A percentile compares a stretch with the other conserved stretches of the same genome.
Evolutionary conservation across 2,329 filamentous ascomycete species (phyloP).

Genomic region (Trichoderma polysporum): DNA sequence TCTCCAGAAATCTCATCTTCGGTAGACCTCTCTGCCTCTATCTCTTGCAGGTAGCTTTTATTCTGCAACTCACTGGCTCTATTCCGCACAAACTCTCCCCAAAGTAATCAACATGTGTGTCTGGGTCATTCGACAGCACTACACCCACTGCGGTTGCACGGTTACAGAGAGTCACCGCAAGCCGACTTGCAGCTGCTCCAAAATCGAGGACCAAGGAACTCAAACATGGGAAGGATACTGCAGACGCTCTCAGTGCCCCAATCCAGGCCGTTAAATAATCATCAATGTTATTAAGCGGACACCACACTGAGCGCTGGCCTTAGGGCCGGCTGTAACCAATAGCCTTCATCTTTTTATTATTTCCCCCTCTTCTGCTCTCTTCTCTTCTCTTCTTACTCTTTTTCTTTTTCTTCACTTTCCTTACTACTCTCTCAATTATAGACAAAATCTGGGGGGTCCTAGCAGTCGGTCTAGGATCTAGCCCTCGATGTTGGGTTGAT

Average conservation of each 20-base stretch:
- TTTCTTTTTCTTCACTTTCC: not conserved
- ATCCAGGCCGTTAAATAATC: constrained; percentile 27
- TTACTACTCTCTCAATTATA: constrained; percentile 4
- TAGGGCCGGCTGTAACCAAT: not conserved
- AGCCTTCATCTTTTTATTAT: not conserved
- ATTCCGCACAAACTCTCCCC: not conserved
- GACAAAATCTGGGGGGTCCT: not conserved
- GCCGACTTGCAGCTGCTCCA: constrained; percentile 33
- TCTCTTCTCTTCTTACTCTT: constrained; percentile 11
- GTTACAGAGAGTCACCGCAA: constrained; percentile 27
- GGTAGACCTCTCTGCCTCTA: not conserved
- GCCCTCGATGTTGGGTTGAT: not conserved
- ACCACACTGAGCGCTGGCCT: not conserved
- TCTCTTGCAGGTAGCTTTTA: not conserved
- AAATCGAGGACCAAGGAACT: constrained; percentile 30
- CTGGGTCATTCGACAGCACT: constrained; percentile 35
- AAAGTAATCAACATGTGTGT: constrained; percentile 34
- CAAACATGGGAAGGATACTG: constrained; percentile 37
- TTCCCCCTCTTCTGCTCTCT: constrained; percentile 11
- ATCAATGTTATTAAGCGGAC: not conserved
- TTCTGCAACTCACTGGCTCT: not conserved
- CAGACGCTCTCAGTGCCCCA: constrained; percentile 33
- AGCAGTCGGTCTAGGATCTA: not conserved
- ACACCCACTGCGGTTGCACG: constrained; percentile 36
- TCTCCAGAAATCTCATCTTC: not conserved